Evolutionary conservation across 257 asterid species (phyloP).

Genomic region (Gentiana dahurica): DNA sequence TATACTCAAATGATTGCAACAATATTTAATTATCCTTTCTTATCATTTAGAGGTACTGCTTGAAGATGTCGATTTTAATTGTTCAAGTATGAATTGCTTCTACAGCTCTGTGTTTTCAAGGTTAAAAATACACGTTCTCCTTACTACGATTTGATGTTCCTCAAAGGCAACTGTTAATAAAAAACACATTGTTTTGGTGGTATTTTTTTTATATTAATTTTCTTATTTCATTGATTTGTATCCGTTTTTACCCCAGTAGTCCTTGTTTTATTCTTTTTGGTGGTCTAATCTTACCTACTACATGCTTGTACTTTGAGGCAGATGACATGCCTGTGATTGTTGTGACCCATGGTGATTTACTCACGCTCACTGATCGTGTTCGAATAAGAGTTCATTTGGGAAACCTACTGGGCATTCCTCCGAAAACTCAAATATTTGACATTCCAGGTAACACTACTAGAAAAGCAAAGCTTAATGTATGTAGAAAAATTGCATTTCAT

Average conservation of each 20-base stretch:
- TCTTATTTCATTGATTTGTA: too few relatives aligned
- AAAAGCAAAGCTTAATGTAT: neutral
- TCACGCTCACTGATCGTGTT: constrained; percentile 47
- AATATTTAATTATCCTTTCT: constrained; percentile 35
- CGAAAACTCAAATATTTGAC: constrained; percentile 61
- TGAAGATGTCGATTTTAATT: neutral
- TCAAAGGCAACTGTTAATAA: too few relatives aligned
- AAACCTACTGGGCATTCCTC: constrained; percentile 59
- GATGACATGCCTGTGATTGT: constrained; percentile 88
- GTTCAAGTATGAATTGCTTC: neutral
- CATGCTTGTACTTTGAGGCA: constrained; percentile 15
- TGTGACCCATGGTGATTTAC: constrained; percentile 83
- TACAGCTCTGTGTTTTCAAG: too few relatives aligned
- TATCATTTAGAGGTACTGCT: constrained; percentile 61
- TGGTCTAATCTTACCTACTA: constrained; percentile 5
- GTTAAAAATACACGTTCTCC: too few relatives aligned
- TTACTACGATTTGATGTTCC: too few relatives aligned
- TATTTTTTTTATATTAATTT: too few relatives aligned
- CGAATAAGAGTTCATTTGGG: constrained; percentile 50
- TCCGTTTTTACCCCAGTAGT: too few relatives aligned
- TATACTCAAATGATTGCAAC: constrained; percentile 32
- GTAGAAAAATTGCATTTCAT: neutral
- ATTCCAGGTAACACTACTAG: constrained; percentile 49
- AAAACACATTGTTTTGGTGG: too few relatives aligned
- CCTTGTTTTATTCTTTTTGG: neutral